These are phyloP conservation scores for Azolla pinnata DNA, from an alignment of 75 land plant species.

Conservation along the genomic window DNA sequence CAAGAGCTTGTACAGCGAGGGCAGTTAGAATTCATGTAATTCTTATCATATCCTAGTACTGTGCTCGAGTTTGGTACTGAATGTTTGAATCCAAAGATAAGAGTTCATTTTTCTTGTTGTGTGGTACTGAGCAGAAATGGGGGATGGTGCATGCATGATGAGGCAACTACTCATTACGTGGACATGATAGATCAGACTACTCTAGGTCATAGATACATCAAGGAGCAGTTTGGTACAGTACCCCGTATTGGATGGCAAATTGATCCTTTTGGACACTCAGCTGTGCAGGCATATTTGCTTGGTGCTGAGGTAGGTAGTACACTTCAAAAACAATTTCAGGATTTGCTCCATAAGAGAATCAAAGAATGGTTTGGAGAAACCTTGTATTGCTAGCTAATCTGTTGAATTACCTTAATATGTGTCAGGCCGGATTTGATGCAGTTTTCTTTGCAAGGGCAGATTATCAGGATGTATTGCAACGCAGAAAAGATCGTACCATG, in stretches of 20 bases:
- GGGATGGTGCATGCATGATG: conserved; percentile 99
- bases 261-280: conserved; percentile 97
- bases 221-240: conserved; percentile 50
- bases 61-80: neutral
- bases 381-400: neutral
- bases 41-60: neutral
- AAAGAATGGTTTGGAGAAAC: neutral
- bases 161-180: conserved; percentile 79
- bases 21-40: conserved; percentile 88
- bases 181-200: conserved; percentile 98
- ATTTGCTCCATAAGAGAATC: neutral
- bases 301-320: conserved; percentile 83
- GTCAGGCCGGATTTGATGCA: conserved; percentile 90
- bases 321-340: too few relatives aligned
- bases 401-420: too few relatives aligned
- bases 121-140: conserved; percentile 55
- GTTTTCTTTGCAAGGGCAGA: conserved; percentile 91
- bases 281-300: conserved; percentile 63
- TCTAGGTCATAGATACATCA: conserved; percentile 71
- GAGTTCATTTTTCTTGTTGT: neutral
- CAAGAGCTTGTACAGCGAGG: conserved; percentile 67
- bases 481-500: conserved; percentile 65
- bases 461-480: conserved; percentile 78
- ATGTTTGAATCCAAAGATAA: neutral
- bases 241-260: conserved; percentile 95